A percentile compares a stretch with the other conserved stretches of the same genome.
phyloP scores from a whole-genome alignment of 345 rosid species.

The Clarkia xantiana region DNA sequence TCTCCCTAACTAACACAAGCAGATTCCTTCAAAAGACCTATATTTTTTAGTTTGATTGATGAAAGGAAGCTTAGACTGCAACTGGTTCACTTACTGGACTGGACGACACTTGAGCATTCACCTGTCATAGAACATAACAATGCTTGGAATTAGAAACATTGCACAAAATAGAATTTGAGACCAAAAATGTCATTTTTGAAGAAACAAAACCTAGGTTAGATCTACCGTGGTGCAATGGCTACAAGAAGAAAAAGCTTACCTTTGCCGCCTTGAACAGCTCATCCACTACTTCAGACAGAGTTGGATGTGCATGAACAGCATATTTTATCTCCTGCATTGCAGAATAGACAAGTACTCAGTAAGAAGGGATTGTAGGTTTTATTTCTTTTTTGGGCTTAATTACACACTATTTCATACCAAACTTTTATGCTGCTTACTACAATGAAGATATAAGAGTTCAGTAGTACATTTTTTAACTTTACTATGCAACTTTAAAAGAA shows the following conservation, averaged over 20 bases:
- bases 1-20: slow-evolving; percentile 31
- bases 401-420: too few relatives aligned
- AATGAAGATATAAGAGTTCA: too few relatives aligned
- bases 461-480: too few relatives aligned
- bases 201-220: too few relatives aligned
- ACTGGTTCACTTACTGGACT: slow-evolving; percentile 49
- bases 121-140: slow-evolving; percentile 30
- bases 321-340: slow-evolving; percentile 64
- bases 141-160: not conserved
- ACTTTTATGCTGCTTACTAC: too few relatives aligned
- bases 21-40: slow-evolving; percentile 31
- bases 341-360: not conserved
- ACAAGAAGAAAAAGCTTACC: slow-evolving; percentile 28
- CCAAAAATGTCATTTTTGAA: too few relatives aligned
- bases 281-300: slow-evolving; percentile 92
- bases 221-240: not conserved
- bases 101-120: slow-evolving; percentile 26
- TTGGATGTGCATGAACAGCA: slow-evolving; percentile 99
- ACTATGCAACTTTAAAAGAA: too few relatives aligned
- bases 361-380: not conserved
- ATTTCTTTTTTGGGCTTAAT: too few relatives aligned
- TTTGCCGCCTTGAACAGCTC: slow-evolving; percentile 91
- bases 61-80: slow-evolving; percentile 34
- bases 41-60: slow-evolving; percentile 2
- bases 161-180: too few relatives aligned